These are phyloP conservation scores for Esteya vermicola DNA, from an alignment of 2,329 filamentous ascomycete genomes.

Conservation along the genomic window DNA sequence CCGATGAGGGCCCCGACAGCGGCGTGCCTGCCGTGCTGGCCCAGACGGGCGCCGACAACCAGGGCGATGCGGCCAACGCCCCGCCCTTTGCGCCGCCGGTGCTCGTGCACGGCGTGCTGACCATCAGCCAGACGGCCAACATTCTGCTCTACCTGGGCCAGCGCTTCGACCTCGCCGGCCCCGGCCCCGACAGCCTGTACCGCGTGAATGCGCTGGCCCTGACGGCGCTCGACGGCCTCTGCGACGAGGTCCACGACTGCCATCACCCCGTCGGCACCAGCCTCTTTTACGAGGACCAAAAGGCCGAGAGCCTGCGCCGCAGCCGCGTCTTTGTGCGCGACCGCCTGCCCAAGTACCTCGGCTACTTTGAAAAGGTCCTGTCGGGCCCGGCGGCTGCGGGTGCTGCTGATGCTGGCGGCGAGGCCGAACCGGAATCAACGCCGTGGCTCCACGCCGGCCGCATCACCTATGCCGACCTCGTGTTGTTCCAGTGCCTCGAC, in stretches of 20 bases:
- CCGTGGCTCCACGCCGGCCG: constrained; percentile 52
- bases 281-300: constrained; percentile 64
- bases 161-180: constrained; percentile 40
- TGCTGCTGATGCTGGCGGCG: no score
- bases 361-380: constrained; percentile 55
- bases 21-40: constrained; percentile 36
- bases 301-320: constrained; percentile 45
- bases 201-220: constrained; percentile 49
- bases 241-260: constrained; percentile 59
- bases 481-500: constrained; percentile 53
- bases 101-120: constrained; percentile 45
- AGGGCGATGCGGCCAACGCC: constrained; percentile 42
- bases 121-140: constrained; percentile 56
- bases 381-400: constrained; percentile 37
- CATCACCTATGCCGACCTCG: constrained; percentile 59
- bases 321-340: constrained; percentile 42
- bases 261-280: constrained; percentile 53
- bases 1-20: constrained; percentile 17
- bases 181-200: constrained; percentile 28
- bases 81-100: constrained; percentile 54
- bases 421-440: no score
- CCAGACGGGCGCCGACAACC: constrained; percentile 28
- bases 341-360: constrained; percentile 58
- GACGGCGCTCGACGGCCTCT: constrained; percentile 57
- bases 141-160: constrained; percentile 59